A percentile compares a stretch with the other conserved stretches of the same genome.
Evolutionary conservation across 148 eudicot genomes (phyloP).

Genomic region (Rhododendron griersonianum): DNA sequence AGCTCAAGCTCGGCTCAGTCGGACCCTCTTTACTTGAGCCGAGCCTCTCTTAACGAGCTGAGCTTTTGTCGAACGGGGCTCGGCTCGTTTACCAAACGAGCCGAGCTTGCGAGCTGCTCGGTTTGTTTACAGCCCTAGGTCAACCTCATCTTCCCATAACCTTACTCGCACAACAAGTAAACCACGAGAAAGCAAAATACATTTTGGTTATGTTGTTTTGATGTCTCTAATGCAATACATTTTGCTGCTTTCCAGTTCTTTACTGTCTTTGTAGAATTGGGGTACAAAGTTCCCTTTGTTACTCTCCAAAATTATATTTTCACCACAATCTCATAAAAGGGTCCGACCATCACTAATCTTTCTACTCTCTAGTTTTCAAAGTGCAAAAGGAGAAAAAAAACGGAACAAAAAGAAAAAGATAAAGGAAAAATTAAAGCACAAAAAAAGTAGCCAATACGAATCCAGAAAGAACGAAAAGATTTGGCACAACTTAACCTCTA

Average conservation of each 20-base stretch:
- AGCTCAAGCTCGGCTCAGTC: no score
- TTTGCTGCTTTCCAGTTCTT: not conserved
- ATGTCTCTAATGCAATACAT: not conserved
- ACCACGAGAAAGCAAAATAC: not conserved
- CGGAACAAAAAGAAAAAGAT: not conserved
- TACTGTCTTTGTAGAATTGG: not conserved
- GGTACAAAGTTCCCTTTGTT: constrained; percentile 2
- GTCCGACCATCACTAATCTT: not conserved
- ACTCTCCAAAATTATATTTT: not conserved
- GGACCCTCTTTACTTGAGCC: no score
- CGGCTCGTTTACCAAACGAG: no score
- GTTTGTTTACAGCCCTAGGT: no score
- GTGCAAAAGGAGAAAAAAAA: not conserved
- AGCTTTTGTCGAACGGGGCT: no score
- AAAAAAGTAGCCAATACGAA: constrained; percentile 2
- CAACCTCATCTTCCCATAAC: not conserved
- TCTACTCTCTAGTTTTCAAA: not conserved
- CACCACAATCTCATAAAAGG: not conserved
- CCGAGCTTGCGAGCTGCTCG: no score
- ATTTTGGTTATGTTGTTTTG: not conserved
- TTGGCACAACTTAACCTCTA: not conserved
- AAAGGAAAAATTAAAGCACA: not conserved
- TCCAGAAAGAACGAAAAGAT: not conserved
- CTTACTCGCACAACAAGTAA: not conserved
- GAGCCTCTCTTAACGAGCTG: no score